These are phyloP conservation scores for Lactarius trivialis DNA, from an alignment of 768 basidiomycete genomes.

Conservation along the genomic window DNA sequence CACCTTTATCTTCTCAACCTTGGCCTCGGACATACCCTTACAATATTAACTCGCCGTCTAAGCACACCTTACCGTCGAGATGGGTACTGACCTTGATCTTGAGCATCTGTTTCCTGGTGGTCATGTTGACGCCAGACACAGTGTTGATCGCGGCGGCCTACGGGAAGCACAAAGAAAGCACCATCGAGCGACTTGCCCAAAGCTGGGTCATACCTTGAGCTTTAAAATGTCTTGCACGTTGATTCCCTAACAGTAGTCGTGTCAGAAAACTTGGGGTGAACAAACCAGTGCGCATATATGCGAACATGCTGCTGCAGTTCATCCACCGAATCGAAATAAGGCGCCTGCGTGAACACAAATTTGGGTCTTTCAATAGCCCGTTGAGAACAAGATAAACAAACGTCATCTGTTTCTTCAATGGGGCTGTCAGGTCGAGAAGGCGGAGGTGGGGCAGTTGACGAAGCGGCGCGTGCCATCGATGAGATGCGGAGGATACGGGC, in stretches of 20 bases:
- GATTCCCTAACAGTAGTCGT: conserved; percentile 56
- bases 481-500: neutral
- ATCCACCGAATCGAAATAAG: conserved; percentile 28
- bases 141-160: conserved; percentile 80
- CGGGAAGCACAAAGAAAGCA: neutral
- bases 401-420: conserved; percentile 15
- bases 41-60: conserved; percentile 2
- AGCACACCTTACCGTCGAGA: neutral
- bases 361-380: neutral
- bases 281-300: conserved; percentile 14
- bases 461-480: conserved; percentile 16
- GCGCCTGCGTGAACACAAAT: conserved; percentile 15
- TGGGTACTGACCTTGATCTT: conserved; percentile 74
- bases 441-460: conserved; percentile 13
- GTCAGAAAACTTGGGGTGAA: neutral
- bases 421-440: conserved; percentile 20
- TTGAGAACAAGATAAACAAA: neutral
- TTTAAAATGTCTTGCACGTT: conserved; percentile 94
- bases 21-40: conserved; percentile 93
- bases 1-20: conserved; percentile 96
- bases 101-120: conserved; percentile 78
- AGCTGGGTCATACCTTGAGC: conserved; percentile 54
- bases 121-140: conserved; percentile 85
- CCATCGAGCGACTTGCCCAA: conserved; percentile 17
- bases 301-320: conserved; percentile 30